These are phyloP conservation scores for Lentinula boryana DNA, from an alignment of 768 basidiomycete species.

Conservation along the genomic window DNA sequence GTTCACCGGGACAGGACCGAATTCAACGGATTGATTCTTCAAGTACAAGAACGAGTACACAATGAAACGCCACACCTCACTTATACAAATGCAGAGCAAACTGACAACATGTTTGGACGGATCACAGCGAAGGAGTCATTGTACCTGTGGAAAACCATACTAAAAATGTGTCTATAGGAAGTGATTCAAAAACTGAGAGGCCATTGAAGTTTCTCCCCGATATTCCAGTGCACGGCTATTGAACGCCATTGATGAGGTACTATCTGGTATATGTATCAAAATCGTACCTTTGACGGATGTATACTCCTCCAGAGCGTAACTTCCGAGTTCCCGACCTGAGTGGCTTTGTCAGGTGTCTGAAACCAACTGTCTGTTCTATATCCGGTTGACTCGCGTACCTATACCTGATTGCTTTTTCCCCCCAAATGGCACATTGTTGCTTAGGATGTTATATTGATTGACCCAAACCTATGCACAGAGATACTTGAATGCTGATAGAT, in stretches of 20 bases:
- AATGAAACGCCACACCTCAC: neutral
- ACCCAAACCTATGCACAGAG: slow-evolving; percentile 71
- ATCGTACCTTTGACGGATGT: slow-evolving; percentile 39
- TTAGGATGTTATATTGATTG: slow-evolving; percentile 81
- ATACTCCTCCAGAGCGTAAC: slow-evolving; percentile 78
- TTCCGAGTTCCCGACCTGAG: slow-evolving; percentile 81
- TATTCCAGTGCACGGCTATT: slow-evolving; percentile 85
- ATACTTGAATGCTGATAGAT: neutral
- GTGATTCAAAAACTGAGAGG: slow-evolving; percentile 42
- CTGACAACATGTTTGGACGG: neutral
- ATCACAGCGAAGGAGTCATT: neutral
- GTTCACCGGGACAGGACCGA: too few species aligned
- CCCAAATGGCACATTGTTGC: slow-evolving; percentile 91
- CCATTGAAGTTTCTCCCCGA: slow-evolving; percentile 72
- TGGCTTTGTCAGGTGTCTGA: neutral
- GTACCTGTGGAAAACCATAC: neutral
- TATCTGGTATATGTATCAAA: neutral
- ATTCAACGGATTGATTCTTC: too few species aligned
- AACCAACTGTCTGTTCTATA: neutral
- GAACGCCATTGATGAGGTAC: slow-evolving; percentile 34
- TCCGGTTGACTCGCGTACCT: slow-evolving; percentile 35
- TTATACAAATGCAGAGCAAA: neutral
- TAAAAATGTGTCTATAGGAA: neutral
- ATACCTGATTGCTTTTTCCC: slow-evolving; percentile 93
- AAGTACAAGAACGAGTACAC: too few species aligned